A percentile compares a stretch with the other conserved stretches of the same genome.
phyloP scores from a whole-genome alignment of 768 basidiomycete genomes.

The Russula virescens region DNA sequence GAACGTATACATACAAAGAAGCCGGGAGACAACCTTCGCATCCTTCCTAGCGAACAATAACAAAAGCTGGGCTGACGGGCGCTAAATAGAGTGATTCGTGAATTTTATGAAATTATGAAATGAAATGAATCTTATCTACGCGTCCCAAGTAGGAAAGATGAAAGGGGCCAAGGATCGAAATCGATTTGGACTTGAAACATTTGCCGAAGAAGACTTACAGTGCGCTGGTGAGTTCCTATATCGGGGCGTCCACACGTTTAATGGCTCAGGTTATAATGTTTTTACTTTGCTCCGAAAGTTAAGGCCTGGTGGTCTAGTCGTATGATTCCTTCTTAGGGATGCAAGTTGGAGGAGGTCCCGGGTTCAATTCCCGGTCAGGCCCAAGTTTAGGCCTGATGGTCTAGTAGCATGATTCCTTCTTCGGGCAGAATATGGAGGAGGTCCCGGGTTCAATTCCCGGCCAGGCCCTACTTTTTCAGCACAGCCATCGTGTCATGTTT shows the following conservation, averaged over 20 bases:
- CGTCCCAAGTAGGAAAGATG: background rate
- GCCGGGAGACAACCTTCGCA: no score
- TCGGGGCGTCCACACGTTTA: background rate
- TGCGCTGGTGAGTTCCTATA: background rate
- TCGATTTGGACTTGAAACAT: background rate
- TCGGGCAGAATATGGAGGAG: slow-evolving; percentile 50
- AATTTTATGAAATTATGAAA: no score
- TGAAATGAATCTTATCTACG: background rate
- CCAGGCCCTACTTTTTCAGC: slow-evolving; percentile 44
- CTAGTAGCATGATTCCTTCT: slow-evolving; percentile 25
- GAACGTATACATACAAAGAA: background rate
- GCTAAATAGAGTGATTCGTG: no score
- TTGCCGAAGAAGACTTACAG: background rate
- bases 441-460: slow-evolving; percentile 88
- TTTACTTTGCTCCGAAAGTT: background rate
- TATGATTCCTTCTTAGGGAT: slow-evolving; percentile 25
- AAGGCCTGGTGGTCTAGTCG: slow-evolving; percentile 24
- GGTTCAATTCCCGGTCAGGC: slow-evolving; percentile 85
- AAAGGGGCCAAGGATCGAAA: background rate
- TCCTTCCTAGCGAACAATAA: background rate
- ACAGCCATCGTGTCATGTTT: background rate
- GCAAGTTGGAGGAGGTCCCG: slow-evolving; percentile 69
- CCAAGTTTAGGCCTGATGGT: slow-evolving; percentile 30
- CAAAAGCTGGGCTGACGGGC: no score
- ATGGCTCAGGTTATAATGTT: background rate